Conservation (phyloP, 2,329 filamentous ascomycete genomes). For the Coccinonectria pachysandricola region DNA sequence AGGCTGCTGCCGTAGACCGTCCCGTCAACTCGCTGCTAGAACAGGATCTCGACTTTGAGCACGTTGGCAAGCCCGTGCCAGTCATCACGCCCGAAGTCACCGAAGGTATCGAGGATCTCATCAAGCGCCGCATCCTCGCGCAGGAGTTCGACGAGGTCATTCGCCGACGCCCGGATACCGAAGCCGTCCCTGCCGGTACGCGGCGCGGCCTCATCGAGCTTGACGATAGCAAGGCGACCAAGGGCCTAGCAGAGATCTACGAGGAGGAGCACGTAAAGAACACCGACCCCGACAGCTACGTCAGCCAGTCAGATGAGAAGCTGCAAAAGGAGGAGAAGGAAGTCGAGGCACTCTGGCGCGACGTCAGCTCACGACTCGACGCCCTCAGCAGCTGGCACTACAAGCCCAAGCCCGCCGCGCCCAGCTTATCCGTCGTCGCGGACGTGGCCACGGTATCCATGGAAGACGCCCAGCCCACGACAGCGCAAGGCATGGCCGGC, state of each 20-base stretch:
- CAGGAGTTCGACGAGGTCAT: slow-evolving; percentile 89
- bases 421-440: slow-evolving; percentile 75
- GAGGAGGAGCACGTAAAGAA: slow-evolving; percentile 81
- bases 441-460: slow-evolving; percentile 88
- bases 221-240: slow-evolving; percentile 77
- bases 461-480: slow-evolving; percentile 88
- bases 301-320: slow-evolving; percentile 76
- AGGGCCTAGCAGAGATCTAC: slow-evolving; percentile 85
- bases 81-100: slow-evolving; percentile 87
- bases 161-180: slow-evolving; percentile 66
- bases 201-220: slow-evolving; percentile 69
- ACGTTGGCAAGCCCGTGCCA: slow-evolving; percentile 86
- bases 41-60: slow-evolving; percentile 91
- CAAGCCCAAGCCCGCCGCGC: slow-evolving; percentile 74
- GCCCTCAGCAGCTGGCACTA: slow-evolving; percentile 90
- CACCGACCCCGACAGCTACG: slow-evolving; percentile 66
- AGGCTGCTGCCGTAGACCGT: slow-evolving; percentile 71
- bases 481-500: slow-evolving; percentile 61
- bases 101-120: slow-evolving; percentile 83
- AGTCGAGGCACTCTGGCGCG: slow-evolving; percentile 73
- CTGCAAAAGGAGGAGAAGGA: slow-evolving; percentile 72
- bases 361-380: slow-evolving; percentile 71
- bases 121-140: slow-evolving; percentile 84
- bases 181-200: slow-evolving; percentile 48
- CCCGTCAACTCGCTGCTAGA: slow-evolving; percentile 89